phyloP scores from a whole-genome alignment of 2,329 filamentous ascomycete genomes.

The Diaporthe capsici region DNA sequence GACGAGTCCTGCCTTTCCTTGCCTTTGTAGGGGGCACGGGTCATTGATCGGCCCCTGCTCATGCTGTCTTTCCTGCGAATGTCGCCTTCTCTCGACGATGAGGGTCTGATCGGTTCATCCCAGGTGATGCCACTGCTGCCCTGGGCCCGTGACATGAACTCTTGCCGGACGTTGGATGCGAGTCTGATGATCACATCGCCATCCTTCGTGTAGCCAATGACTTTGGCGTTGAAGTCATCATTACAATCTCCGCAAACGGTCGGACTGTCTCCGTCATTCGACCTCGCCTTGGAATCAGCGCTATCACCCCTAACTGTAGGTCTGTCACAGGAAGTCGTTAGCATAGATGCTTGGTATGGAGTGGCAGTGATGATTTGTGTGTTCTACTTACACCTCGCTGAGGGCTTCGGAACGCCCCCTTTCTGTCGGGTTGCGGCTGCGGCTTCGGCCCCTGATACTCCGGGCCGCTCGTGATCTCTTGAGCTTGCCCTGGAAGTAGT shows the following conservation, averaged over 20 bases:
- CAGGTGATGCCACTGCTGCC: slow-evolving; percentile 35
- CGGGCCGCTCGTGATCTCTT: slow-evolving; percentile 51
- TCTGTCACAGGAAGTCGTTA: slow-evolving; percentile 9
- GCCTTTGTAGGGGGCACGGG: slow-evolving; percentile 35
- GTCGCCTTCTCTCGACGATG: background rate
- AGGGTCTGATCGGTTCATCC: slow-evolving; percentile 29
- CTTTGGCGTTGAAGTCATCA: slow-evolving; percentile 40
- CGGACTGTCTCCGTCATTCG: slow-evolving; percentile 24
- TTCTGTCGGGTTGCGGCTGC: slow-evolving; percentile 32
- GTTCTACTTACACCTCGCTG: slow-evolving; percentile 38
- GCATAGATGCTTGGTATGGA: background rate
- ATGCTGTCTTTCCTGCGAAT: slow-evolving; percentile 31
- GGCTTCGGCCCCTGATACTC: slow-evolving; percentile 52
- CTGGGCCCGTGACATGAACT: slow-evolving; percentile 12
- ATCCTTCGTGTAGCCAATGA: slow-evolving; percentile 40
- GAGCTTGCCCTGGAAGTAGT: slow-evolving; percentile 60
- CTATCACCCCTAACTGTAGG: slow-evolving; percentile 36
- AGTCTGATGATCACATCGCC: slow-evolving; percentile 41
- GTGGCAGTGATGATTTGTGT: background rate
- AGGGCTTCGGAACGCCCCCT: slow-evolving; percentile 31
- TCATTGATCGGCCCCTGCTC: slow-evolving; percentile 23
- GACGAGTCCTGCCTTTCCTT: slow-evolving; percentile 44
- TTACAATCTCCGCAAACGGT: background rate
- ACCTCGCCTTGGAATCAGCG: slow-evolving; percentile 23
- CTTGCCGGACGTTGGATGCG: slow-evolving; percentile 25